Conservation (phyloP, 192 early-diverging fungal genomes). For the Linnemannia hyalina region DNA sequence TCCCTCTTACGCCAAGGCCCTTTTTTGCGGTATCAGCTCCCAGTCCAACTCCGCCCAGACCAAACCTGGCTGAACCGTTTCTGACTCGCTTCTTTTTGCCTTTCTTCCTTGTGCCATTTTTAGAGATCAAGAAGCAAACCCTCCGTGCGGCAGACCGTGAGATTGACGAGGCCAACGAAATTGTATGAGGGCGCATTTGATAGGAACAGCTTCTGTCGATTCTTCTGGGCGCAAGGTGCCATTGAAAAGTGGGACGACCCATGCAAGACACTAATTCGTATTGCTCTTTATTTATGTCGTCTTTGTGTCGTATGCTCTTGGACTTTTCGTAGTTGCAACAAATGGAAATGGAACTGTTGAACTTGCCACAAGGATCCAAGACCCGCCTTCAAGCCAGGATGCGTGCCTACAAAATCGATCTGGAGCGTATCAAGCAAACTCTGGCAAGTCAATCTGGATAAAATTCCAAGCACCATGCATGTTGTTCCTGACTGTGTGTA, state of each 20-base stretch:
- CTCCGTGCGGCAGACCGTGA: slow-evolving; percentile 85
- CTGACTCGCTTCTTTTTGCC: not conserved
- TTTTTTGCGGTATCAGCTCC: not conserved
- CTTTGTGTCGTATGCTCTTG: not conserved
- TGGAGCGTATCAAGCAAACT: slow-evolving; percentile 84
- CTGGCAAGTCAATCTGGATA: slow-evolving; percentile 65
- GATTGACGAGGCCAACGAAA: slow-evolving; percentile 91
- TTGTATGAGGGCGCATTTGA: slow-evolving; percentile 65
- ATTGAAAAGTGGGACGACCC: not conserved
- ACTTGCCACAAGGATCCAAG: slow-evolving; percentile 73
- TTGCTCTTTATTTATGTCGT: not conserved
- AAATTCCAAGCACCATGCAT: not conserved
- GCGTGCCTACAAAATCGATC: slow-evolving; percentile 81
- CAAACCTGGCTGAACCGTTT: slow-evolving; percentile 1
- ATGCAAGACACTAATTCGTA: not conserved
- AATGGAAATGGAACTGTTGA: slow-evolving; percentile 94
- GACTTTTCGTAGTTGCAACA: slow-evolving; percentile 74
- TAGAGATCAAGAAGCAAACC: slow-evolving; percentile 82
- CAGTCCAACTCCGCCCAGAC: not conserved
- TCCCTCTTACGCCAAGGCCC: not conserved
- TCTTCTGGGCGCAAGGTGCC: not conserved
- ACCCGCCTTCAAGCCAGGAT: slow-evolving; percentile 77
- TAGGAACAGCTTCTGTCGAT: not conserved
- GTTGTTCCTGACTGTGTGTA: not conserved
- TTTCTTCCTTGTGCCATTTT: not conserved